These are phyloP conservation scores for Ceratobasidium sp. DNA, from an alignment of 1,284 basidiomycete species.

Conservation along the genomic window DNA sequence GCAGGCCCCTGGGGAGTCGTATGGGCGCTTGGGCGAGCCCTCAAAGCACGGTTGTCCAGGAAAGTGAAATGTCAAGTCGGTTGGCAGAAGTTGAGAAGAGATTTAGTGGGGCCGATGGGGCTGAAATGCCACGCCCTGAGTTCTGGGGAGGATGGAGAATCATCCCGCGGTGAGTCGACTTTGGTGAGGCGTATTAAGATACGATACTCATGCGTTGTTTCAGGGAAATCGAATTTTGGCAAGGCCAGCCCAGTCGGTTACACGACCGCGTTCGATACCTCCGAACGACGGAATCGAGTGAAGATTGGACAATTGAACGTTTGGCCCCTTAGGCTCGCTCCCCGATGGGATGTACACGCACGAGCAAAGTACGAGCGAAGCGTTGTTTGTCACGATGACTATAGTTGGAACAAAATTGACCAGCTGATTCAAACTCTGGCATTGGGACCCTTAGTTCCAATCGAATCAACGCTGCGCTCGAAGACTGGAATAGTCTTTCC, in stretches of 20 bases:
- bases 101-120: constrained; percentile 68
- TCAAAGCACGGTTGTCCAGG: constrained; percentile 83
- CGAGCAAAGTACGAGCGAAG: background rate
- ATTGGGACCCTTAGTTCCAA: background rate
- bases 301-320: constrained; percentile 79
- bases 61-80: constrained; percentile 75
- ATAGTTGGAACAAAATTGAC: background rate
- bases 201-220: background rate
- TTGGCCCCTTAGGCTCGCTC: constrained; percentile 76
- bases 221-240: constrained; percentile 92
- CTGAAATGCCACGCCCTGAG: constrained; percentile 82
- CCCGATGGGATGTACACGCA: background rate
- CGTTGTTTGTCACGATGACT: background rate
- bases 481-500: background rate
- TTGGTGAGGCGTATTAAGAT: constrained; percentile 25
- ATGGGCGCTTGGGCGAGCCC: constrained; percentile 94
- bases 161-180: constrained; percentile 79
- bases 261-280: constrained; percentile 91
- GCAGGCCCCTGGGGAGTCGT: constrained; percentile 85
- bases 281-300: constrained; percentile 65
- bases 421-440: background rate
- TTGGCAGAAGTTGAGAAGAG: constrained; percentile 72
- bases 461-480: background rate
- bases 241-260: constrained; percentile 87
- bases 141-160: constrained; percentile 98